phyloP scores from a whole-genome alignment of 345 rosid species.

The Arabis hirsuta region DNA sequence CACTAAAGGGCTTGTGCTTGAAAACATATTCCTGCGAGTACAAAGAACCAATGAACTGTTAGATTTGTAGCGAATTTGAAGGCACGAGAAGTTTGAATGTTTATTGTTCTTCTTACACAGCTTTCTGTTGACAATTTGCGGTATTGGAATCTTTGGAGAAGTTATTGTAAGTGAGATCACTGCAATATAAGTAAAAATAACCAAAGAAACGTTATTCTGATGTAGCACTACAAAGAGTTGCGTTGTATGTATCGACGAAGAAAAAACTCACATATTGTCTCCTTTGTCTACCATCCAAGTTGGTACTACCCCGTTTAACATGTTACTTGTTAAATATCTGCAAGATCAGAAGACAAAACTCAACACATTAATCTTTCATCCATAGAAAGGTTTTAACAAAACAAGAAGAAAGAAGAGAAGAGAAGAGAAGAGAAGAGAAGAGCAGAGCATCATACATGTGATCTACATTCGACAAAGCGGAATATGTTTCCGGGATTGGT shows the following conservation, averaged over 20 bases:
- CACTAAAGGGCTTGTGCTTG: slow-evolving; percentile 63
- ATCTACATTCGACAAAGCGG: slow-evolving; percentile 28
- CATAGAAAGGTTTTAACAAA: neutral
- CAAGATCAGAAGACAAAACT: slow-evolving; percentile 30
- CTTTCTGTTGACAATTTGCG: slow-evolving; percentile 42
- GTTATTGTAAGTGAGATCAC: slow-evolving; percentile 77
- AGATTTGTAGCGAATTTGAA: slow-evolving; percentile 24
- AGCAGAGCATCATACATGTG: slow-evolving; percentile 25
- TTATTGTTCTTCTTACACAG: slow-evolving; percentile 45
- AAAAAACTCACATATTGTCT: slow-evolving; percentile 50
- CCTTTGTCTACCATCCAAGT: slow-evolving; percentile 49
- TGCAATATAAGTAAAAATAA: slow-evolving; percentile 37
- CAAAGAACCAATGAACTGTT: slow-evolving; percentile 15
- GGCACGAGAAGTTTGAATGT: slow-evolving; percentile 5
- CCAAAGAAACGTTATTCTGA: neutral
- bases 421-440: slow-evolving; percentile 13
- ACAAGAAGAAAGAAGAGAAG: neutral
- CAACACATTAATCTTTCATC: slow-evolving; percentile 1
- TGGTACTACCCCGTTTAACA: slow-evolving; percentile 58
- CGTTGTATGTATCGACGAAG: neutral
- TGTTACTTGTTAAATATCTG: slow-evolving; percentile 51
- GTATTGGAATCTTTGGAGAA: slow-evolving; percentile 45
- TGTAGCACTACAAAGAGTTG: slow-evolving; percentile 2
- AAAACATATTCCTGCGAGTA: slow-evolving; percentile 50
- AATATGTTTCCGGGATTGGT: slow-evolving; percentile 45